Conservation (phyloP, 2,329 filamentous ascomycete species). For the Myriosclerotinia duriaeana region DNA sequence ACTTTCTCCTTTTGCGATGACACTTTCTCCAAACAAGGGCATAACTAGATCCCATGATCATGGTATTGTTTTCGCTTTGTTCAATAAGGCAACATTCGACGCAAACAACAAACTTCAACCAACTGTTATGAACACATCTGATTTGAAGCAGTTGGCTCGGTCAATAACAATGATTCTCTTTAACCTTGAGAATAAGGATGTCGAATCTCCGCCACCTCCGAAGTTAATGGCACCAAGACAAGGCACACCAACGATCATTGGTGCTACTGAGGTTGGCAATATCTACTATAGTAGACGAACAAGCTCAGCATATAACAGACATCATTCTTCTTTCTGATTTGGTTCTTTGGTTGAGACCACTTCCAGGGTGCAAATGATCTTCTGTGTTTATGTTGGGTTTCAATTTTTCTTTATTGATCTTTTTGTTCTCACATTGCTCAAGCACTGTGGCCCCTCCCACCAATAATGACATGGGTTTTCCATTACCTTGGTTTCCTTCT, state of each 20-base stretch:
- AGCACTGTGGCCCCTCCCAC: background rate
- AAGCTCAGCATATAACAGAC: background rate
- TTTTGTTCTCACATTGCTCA: background rate
- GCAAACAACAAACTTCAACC: background rate
- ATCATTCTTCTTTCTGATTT: constrained; percentile 12
- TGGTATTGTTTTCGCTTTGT: constrained; percentile 13
- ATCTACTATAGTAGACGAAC: constrained; percentile 15
- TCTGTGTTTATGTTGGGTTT: too few species aligned
- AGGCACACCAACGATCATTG: background rate
- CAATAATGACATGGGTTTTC: background rate
- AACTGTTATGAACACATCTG: background rate
- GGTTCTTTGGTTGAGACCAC: background rate
- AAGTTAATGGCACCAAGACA: background rate
- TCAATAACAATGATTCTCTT: constrained; percentile 9
- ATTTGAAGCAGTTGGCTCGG: background rate
- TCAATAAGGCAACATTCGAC: background rate
- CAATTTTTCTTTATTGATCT: background rate
- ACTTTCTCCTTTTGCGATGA: background rate
- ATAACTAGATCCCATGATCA: background rate
- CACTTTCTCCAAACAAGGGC: background rate
- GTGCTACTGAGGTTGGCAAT: constrained; percentile 8
- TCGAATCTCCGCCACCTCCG: background rate
- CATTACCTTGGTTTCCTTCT: background rate
- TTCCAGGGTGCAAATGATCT: background rate
- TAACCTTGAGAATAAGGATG: background rate